Evolutionary conservation across 441 rosid species (phyloP), one percentile per base, ranked within the genome.

Genomic region (Brassica balearica): DNA sequence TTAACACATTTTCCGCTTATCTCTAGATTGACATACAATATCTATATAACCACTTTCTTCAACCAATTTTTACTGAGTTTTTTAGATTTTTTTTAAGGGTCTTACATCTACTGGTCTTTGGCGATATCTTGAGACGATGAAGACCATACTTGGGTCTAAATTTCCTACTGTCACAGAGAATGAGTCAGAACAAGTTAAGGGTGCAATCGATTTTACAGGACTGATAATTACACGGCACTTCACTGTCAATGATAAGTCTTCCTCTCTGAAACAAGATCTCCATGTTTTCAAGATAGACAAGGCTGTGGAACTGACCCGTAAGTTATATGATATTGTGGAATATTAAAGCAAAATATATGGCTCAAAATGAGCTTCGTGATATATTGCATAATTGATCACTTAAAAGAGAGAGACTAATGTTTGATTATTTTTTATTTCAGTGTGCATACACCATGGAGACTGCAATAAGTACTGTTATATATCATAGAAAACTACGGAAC

Each of bases 41-140:
- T 34, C 8, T 34, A 34, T 34, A 34, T 6, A 6, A 34, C 38
- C 8, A 34, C 8, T 34, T 34, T 34, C 38, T 34, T 34, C 8
- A 34, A 34, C 8, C 38, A 34, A 34, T 34, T 6, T 10, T 41
- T 1, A 2, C 20, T 58, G 19, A 77, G 46, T 46, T 9, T 27
- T 32, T 69, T 59, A 34, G 46, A 53, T 6, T 4, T 75, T 74
- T 88, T 84, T 73, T 67, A 76, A 75, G 78, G 73, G 20, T 68
- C 32, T 11, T 77, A 8, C 48, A 86, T 82, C 94, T 91, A 4
- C 60, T 92, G 83, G 83, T 85, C 23, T 83, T 65, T 74, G 96
- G 96, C 4, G 94, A 92, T 91, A 89, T 85, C 97, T 96, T 12
- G 73, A 69, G 27, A 58, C 69, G 38, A 86, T 91, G 91, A 91